These are phyloP conservation scores for Brettanomyces anomalus DNA, from an alignment of 805 yeast genomes.

Conservation along the genomic window DNA sequence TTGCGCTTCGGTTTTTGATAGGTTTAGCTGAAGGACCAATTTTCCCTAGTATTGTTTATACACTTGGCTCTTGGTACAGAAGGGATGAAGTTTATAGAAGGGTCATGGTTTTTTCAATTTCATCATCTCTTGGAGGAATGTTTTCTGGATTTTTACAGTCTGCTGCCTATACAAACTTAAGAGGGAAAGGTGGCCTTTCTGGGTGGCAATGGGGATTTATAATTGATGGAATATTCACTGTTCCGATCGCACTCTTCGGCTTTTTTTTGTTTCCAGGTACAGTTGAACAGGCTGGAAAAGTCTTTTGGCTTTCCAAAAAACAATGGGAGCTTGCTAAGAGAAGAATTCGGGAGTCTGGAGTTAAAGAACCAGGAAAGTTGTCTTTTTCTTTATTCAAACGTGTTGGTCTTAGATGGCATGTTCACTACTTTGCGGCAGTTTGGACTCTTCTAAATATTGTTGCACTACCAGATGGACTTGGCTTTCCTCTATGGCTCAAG, in stretches of 20 bases:
- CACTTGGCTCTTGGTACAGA: conserved; percentile 49
- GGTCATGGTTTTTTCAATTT: conserved; percentile 21
- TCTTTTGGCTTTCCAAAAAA: background rate
- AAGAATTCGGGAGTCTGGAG: conserved; percentile 1
- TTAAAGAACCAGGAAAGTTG: background rate
- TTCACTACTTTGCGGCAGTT: conserved; percentile 46
- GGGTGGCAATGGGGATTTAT: conserved; percentile 52
- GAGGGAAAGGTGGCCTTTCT: conserved; percentile 21
- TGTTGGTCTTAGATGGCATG: conserved; percentile 48
- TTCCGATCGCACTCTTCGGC: conserved; percentile 19
- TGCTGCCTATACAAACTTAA: conserved; percentile 24
- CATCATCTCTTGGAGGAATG: conserved; percentile 47
- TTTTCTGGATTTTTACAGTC: conserved; percentile 48
- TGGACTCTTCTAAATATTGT: conserved; percentile 57
- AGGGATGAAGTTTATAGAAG: conserved; percentile 51
- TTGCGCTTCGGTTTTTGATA: conserved; percentile 56
- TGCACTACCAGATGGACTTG: conserved; percentile 46
- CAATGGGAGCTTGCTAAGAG: conserved; percentile 1
- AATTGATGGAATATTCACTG: conserved; percentile 36
- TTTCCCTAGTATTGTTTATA: conserved; percentile 53
- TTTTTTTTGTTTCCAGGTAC: conserved; percentile 48
- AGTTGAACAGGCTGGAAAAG: conserved; percentile 17
- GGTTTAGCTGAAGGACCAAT: conserved; percentile 64
- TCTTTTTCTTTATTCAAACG: background rate
- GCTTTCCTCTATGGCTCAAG: conserved; percentile 33